Percentiles rank a stretch among this genome's conserved stretches.
phyloP scores from a whole-genome alignment of 2,329 filamentous ascomycete genomes.

The Arthrobotrys conoides region DNA sequence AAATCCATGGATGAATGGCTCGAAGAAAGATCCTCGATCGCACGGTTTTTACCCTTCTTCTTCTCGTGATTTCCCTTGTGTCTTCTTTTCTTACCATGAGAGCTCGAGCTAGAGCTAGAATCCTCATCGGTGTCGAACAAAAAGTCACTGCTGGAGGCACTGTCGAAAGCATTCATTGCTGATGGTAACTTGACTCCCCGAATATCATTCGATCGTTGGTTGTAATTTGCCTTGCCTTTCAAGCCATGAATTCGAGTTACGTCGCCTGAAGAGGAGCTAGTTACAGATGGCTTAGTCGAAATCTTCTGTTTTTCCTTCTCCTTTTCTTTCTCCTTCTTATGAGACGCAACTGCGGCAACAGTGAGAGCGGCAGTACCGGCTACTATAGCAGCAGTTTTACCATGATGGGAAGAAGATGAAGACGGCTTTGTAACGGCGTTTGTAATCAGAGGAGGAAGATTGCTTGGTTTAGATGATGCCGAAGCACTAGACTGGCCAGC shows the following conservation, averaged over 20 bases:
- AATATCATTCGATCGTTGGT: conserved; percentile 48
- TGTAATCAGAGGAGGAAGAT: conserved; percentile 19
- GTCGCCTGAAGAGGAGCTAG: conserved; percentile 42
- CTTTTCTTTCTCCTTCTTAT: conserved; percentile 43
- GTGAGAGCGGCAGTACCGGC: conserved; percentile 45
- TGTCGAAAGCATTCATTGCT: conserved; percentile 49
- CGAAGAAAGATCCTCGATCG: conserved; percentile 41
- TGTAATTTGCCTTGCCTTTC: conserved; percentile 51
- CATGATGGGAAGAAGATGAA: conserved; percentile 42
- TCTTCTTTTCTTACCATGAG: conserved; percentile 24
- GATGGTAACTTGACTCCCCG: conserved; percentile 45
- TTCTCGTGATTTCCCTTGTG: conserved; percentile 27
- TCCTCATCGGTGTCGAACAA: conserved; percentile 30
- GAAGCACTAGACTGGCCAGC: conserved; percentile 45
- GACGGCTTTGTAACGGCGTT: conserved; percentile 38
- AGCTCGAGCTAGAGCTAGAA: conserved; percentile 23
- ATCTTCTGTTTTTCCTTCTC: conserved; percentile 54
- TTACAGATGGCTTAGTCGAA: conserved; percentile 27
- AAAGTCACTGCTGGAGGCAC: conserved; percentile 53
- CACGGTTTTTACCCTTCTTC: conserved; percentile 19
- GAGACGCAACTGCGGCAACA: conserved; percentile 35
- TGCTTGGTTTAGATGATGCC: conserved; percentile 33
- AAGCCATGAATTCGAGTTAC: conserved; percentile 48
- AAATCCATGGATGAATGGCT: conserved; percentile 55
- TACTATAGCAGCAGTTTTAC: conserved; percentile 51